Base-by-base conservation (phyloP, 495 filamentous ascomycete species). In the Oidiodendron maius region DNA sequence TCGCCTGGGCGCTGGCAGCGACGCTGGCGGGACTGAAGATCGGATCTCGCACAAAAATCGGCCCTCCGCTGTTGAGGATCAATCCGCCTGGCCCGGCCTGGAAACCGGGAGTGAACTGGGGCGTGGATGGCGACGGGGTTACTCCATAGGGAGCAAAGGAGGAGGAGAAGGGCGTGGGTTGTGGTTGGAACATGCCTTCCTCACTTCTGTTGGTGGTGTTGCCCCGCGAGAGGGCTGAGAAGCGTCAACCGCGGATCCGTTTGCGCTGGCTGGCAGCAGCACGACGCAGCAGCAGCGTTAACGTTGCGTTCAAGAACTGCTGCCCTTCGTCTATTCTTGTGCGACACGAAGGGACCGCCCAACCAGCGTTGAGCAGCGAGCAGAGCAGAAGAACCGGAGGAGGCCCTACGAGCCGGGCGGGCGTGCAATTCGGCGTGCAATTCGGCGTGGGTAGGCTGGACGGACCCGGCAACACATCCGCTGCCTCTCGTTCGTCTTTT, bases 131-230 rank as follows among this genome's bases (percentile, higher is more conserved):
- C 18, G 47, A 24, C 2, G 45, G 35, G 17, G 37, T 11, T n/a
- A 37, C 20, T 35, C 58, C 58, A 55, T 61, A 61, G 12, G 57
- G 55, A 22, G 51, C 44, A 35, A 61, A 61, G 37, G 56, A 28
- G 37, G 56, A 28, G 23, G 53, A 61, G 58, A 64, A 77, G 39
- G 72, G 66, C 36, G 71, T 71, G 37, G 72, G 60, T 51, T 75
- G 69, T 60, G 75, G 67, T 59, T 75, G 74, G 64, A 72, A 78
- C 75, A 78, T 78, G 43, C 53, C 63, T 49, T 23, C 41, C 20
- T 13, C 18, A 9, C 5, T 43, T 47, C 11, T 23, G 23, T 38
- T n/a, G 26, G n/a, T 15, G 18, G 22, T 20, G 8, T 18, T 44
- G 38, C 15, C 38, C 38, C 16, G 40, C 3, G 20, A 24, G 18